These are phyloP conservation scores for Scenedesmus sp. DNA, from an alignment of 163 green algal genomes.

Conservation along the genomic window DNA sequence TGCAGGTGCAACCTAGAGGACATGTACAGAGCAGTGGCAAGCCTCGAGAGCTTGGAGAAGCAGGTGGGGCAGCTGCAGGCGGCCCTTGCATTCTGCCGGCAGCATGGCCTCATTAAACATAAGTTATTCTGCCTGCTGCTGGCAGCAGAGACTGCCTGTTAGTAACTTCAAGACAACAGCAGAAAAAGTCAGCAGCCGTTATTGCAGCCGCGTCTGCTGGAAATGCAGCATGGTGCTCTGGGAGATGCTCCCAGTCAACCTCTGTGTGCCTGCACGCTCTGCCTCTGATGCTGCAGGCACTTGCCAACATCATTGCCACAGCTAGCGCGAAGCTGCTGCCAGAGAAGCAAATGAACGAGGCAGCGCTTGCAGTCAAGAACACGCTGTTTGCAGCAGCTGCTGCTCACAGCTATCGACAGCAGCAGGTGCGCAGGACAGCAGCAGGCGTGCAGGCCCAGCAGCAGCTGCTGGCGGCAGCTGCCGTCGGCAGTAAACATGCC, in stretches of 20 bases:
- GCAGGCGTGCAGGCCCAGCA: neutral
- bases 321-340: neutral
- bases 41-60: neutral
- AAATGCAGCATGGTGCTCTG: too few species aligned
- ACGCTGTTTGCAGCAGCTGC: constrained; percentile 38
- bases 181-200: neutral
- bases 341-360: constrained; percentile 45
- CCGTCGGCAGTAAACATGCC: neutral
- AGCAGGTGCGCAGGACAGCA: neutral
- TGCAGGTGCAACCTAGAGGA: constrained; percentile 45
- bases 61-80: neutral
- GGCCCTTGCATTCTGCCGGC: neutral
- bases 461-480: neutral
- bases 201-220: neutral
- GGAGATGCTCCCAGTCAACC: neutral
- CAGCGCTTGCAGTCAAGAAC: constrained; percentile 8
- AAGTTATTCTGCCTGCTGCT: neutral
- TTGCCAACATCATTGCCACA: constrained; percentile 38
- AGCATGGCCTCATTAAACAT: neutral
- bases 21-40: constrained; percentile 31
- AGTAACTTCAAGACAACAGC: too few species aligned
- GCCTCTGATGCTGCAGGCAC: constrained; percentile 1
- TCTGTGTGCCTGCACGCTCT: neutral
- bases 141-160: neutral
- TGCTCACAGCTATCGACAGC: constrained; percentile 28